Conservation (phyloP, 1,139 yeast genomes). For the Arxiozyma bovina region DNA sequence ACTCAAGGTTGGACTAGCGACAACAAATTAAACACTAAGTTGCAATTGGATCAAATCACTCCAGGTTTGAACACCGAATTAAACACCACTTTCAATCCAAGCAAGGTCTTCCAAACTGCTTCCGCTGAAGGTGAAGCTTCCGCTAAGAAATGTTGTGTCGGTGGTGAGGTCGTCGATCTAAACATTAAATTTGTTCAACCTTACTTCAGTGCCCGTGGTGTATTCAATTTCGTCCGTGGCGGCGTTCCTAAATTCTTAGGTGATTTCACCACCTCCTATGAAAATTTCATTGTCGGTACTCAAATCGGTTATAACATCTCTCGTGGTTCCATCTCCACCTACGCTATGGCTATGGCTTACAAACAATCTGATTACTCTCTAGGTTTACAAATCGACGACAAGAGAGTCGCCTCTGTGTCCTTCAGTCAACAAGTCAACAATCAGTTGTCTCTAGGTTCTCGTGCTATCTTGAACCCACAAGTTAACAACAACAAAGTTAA, state of each 20-base stretch:
- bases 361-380: conserved; percentile 80
- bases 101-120: neutral
- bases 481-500: conserved; percentile 55
- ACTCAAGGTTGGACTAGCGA: conserved; percentile 95
- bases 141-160: neutral
- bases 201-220: conserved; percentile 87
- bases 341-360: conserved; percentile 92
- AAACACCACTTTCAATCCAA: conserved; percentile 78
- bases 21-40: conserved; percentile 84
- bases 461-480: conserved; percentile 92
- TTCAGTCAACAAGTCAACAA: conserved; percentile 95
- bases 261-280: conserved; percentile 89
- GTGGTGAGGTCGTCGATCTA: conserved; percentile 66
- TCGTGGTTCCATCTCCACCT: conserved; percentile 85
- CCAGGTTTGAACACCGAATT: conserved; percentile 95
- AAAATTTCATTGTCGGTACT: conserved; percentile 94
- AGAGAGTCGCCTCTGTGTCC: conserved; percentile 87
- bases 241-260: conserved; percentile 87
- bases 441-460: conserved; percentile 91
- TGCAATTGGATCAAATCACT: conserved; percentile 85
- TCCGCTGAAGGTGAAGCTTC: conserved; percentile 41
- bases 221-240: conserved; percentile 78
- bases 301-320: conserved; percentile 94
- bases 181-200: conserved; percentile 91
- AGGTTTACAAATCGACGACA: conserved; percentile 80